Evolutionary conservation across 805 yeast genomes (phyloP), one percentile per base, ranked within the genome.

Genomic region (Schizosaccharomyces japonicus): DNA sequence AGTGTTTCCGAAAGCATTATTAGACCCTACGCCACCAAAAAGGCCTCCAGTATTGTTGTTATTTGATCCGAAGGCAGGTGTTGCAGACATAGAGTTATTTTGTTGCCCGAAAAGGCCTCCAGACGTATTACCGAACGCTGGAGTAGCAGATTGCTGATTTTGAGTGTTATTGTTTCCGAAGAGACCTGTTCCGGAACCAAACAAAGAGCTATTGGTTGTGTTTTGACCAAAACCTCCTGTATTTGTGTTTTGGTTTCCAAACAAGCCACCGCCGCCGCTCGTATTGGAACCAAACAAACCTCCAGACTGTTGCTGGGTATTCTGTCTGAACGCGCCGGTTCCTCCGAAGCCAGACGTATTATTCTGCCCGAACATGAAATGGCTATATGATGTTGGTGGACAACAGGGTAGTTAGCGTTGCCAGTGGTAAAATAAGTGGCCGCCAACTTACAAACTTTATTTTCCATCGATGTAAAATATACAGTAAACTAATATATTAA

Each of bases 61-160:
- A 33, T 44, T 52, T 15, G 53, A 31, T 7, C 56, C 56, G 39
- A 54, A 54, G 10, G 51, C 51, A 17, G 48, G 40, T 7, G 45
- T 34, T 8, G 53, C 55, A 42, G 50, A 49, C 6, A 51, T 48
- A 3, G 54, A 46, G 15, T 52, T 44, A 7, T 47, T 19, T 6
- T n/a, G 39, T 39, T 23, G 31, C 28, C 52, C 55, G 33, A 52
- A 50, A 15, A 50, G 47, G 10, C 53, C 50, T n/a, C 49, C 48
- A 13, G 27, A 45, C 4, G 52, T 44, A 5, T 46, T 30, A 6
- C 55, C 55, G 47, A 52, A 51, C 6, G 46, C 46, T 17, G 46
- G 46, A 46, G 45, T 13, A 8, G 19, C 25, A 4, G 48, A 29
- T 10, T 34, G 31, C 17, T 23, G 15, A 25, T 17, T 19, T 19